Evolutionary conservation across 2,329 filamentous ascomycete genomes (phyloP), one percentile per base, ranked within the genome.

Genomic region (Exophiala aquamarina): DNA sequence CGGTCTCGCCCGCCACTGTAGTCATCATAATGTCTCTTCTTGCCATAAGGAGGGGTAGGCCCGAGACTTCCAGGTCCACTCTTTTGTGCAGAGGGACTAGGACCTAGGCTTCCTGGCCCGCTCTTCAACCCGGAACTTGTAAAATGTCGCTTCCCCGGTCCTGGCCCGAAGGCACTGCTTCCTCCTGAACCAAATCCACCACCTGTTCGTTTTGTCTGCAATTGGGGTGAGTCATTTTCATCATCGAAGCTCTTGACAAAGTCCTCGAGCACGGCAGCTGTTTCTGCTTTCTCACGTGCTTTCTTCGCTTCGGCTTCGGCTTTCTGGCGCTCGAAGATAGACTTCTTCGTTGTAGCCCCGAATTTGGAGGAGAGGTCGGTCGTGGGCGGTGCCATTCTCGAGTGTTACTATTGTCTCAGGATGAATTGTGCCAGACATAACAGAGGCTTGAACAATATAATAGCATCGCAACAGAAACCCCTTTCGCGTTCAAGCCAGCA

Each of bases 261-360:
- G 56, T 92, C 89, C 59, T 89, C 83, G 66, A 91, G 87, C 1
- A 90, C 89, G 18, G 89, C 89, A 17, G 87, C 88, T 5, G 88
- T 94, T 70, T 95, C 91, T 57, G 86, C 89, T 61, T 86, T 86
- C 67, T 95, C 91, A 57, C 89, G 81, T 58, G 81, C 78, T 49
- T 87, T 84, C 71, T 95, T 95, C 18, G 89, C 89, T 73, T 95
- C 89, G 47, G 87, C 88, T 65, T 95, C 89, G 50, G 88, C 88
- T 66, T 87, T 89, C 66, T 94, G 87, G 59, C 85, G 84, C 70
- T 95, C 91, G 65, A 94, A 95, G 19, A 86, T 78, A 15, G 89
- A 94, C 64, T 93, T 88, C 69, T 91, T 93, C 52, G 84, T 78
- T 0, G 88, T 83, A 5, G 54, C 49, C 39, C 88, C 88, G 41